phyloP scores from a whole-genome alignment of 352 stramenopile species.

The Pythium guiyangense region DNA sequence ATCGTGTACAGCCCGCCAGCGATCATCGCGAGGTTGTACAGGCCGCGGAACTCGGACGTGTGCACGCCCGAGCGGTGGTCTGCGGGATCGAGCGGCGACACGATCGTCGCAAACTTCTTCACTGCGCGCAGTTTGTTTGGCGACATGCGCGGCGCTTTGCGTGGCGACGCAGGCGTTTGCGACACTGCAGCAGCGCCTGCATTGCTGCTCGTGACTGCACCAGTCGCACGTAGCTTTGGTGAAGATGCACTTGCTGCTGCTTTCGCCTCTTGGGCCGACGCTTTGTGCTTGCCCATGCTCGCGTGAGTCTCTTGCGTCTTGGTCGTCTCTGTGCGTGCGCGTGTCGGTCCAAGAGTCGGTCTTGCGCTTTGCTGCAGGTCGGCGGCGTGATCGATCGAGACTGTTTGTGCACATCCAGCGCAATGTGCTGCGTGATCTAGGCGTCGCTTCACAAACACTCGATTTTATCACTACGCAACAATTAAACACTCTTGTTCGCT shows the following conservation, averaged over 20 bases:
- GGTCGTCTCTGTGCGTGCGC: too few relatives aligned
- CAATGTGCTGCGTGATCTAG: too few relatives aligned
- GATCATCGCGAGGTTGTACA: constrained; percentile 78
- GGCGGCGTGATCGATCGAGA: too few relatives aligned
- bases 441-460: too few relatives aligned
- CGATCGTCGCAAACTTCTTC: constrained; percentile 56
- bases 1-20: constrained; percentile 57
- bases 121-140: constrained; percentile 18
- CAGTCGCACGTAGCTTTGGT: background rate
- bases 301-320: too few relatives aligned
- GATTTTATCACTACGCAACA: too few relatives aligned
- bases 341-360: too few relatives aligned
- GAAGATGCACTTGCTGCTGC: background rate
- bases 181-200: background rate
- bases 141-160: background rate
- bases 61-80: constrained; percentile 64
- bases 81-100: constrained; percentile 65
- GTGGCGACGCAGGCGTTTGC: background rate
- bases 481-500: too few relatives aligned
- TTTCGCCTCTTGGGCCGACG: constrained; percentile 3
- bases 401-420: too few relatives aligned
- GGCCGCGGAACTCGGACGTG: constrained; percentile 68
- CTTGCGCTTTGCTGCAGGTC: too few relatives aligned
- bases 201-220: background rate
- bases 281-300: constrained; percentile 6